Conservation (phyloP, 768 basidiomycete species). For the Suillus lakei region DNA sequence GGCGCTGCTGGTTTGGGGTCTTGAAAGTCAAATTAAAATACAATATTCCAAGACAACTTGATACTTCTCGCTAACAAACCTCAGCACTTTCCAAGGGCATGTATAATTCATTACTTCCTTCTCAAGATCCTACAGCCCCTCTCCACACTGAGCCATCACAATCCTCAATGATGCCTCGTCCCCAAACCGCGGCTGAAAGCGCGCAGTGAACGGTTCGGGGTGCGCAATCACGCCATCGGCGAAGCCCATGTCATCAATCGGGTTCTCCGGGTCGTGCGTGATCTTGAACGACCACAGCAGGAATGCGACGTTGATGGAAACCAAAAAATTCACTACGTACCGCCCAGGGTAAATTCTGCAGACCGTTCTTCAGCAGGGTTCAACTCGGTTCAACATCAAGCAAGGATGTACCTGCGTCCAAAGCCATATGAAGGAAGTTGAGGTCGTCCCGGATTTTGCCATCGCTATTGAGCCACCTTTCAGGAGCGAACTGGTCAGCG, state of each 20-base stretch:
- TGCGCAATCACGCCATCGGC: constrained; percentile 67
- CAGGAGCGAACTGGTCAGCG: constrained; percentile 61
- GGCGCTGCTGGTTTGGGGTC: no score
- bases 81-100: no score
- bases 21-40: no score
- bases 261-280: constrained; percentile 49
- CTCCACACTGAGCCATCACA: constrained; percentile 28
- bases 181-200: constrained; percentile 54
- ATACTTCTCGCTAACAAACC: no score
- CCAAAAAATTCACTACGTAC: constrained; percentile 61
- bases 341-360: constrained; percentile 68
- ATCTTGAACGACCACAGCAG: constrained; percentile 70
- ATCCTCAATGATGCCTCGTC: constrained; percentile 26
- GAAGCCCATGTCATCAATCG: constrained; percentile 66
- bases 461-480: constrained; percentile 52
- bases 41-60: no score
- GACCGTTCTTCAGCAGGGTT: not conserved
- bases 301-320: constrained; percentile 69
- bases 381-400: not conserved
- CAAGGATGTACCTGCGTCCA: constrained; percentile 43
- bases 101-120: no score
- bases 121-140: constrained; percentile 16
- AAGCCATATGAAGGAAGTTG: constrained; percentile 59
- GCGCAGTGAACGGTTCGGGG: constrained; percentile 62
- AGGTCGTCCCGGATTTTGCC: constrained; percentile 54